Base-by-base conservation (phyloP, 2,329 filamentous ascomycete genomes). In the Dactylella cylindrospora region DNA sequence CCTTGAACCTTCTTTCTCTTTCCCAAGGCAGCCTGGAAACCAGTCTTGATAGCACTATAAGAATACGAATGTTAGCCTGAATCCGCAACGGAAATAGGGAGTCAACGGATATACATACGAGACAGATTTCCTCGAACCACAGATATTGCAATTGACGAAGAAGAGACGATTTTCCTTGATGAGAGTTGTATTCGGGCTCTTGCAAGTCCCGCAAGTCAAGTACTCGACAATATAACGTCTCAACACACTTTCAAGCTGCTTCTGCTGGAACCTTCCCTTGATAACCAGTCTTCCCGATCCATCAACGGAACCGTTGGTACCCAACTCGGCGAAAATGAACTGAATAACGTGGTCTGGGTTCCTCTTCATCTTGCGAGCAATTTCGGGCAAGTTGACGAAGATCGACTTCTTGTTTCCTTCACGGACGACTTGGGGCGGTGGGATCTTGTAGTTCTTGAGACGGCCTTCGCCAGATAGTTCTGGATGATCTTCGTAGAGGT, bases 381-480 rank as follows among this genome's bases (percentile, higher is more conserved):
- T 97, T 74, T 98, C 93, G 73, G 89, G 84, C 72, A 98, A 93
- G 79, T 98, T 98, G 79, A 91, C 93, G 72, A 98, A 98, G 72
- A 98, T 95, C 66, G 93, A 98, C 85, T 95, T 95, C 83, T 95
- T 94, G 84, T 98, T 98, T 74, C 93, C 93, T 90, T 98, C 93
- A 78, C 93, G 90, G 72, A 97, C 84, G 78, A 93, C 97, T 79
- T 98, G 93, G 44, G 93, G 93, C 47, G 93, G 93, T 46, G 93
- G 93, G 69, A 98, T 98, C 84, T 97, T 97, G 84, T 97, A 98
- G 76, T 87, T 94, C 80, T 90, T 93, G 71, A 84, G 84, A 19
- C 68, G 64, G 68, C 89, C 89, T 73, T 84, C 88, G 66, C 88
- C 86, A 67, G 91, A 85, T 71, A 97, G 86, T 74, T 98, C 93